A percentile compares a stretch with the other conserved stretches of the same genome.
phyloP scores from a whole-genome alignment of 257 asterid species.

The Solanum bukasovii region DNA sequence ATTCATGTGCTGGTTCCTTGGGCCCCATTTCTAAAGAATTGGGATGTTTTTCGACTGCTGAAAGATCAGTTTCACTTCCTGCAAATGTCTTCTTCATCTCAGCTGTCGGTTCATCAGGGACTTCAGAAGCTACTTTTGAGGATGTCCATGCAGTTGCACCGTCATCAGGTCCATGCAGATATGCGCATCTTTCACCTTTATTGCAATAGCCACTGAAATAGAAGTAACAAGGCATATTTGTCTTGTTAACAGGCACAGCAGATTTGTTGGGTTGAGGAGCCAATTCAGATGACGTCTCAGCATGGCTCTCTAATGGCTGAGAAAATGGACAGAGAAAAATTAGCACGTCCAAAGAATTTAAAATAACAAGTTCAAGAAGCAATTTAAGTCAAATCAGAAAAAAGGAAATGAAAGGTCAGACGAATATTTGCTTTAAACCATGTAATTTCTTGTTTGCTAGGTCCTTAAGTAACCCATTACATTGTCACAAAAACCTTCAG shows the following conservation, averaged over 20 bases:
- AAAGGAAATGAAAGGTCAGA: neutral
- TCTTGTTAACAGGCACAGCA: conserved; percentile 16
- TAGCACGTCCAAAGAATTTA: neutral
- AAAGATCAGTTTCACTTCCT: conserved; percentile 12
- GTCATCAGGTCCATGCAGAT: conserved; percentile 24
- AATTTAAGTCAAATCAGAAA: neutral
- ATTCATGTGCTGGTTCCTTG: neutral
- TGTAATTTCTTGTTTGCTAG: neutral
- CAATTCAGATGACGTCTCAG: conserved; percentile 13
- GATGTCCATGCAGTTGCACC: neutral
- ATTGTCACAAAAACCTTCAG: neutral
- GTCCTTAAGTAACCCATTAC: neutral
- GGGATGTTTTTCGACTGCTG: neutral
- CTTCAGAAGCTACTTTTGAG: conserved; percentile 8
- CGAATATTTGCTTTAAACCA: neutral
- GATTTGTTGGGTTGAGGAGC: conserved; percentile 8
- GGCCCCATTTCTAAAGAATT: neutral
- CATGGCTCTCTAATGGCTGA: conserved; percentile 24
- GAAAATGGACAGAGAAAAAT: neutral
- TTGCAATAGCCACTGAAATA: conserved; percentile 26
- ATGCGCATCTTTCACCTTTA: conserved; percentile 28
- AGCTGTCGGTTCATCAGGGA: neutral
- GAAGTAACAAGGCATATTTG: conserved; percentile 20
- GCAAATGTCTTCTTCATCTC: conserved; percentile 12
- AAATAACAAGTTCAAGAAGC: conserved; percentile 2